These are phyloP conservation scores for Albugo candida DNA, from an alignment of 352 stramenopile species.

Conservation along the genomic window DNA sequence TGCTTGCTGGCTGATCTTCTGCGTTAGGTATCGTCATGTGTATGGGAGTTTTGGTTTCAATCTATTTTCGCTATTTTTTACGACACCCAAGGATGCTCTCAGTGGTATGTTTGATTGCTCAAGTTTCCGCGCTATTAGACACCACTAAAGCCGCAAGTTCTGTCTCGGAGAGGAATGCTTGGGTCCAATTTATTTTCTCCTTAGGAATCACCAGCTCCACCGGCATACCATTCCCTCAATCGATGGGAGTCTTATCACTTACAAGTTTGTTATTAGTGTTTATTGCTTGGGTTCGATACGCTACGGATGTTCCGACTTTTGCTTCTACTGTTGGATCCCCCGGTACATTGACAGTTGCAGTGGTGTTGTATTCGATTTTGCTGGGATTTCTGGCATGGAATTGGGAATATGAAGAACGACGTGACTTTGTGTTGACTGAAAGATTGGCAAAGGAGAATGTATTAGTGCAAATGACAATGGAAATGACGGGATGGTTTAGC, in stretches of 20 bases:
- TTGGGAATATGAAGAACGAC: slow-evolving; percentile 77
- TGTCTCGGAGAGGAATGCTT: slow-evolving; percentile 66
- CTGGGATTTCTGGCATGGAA: slow-evolving; percentile 70
- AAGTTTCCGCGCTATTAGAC: slow-evolving; percentile 53
- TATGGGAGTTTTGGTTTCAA: slow-evolving; percentile 51
- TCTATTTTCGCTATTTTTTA: slow-evolving; percentile 43
- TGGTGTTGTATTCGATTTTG: slow-evolving; percentile 59
- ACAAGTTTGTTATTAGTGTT: slow-evolving; percentile 63
- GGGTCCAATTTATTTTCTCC: slow-evolving; percentile 76
- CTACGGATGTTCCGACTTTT: background rate
- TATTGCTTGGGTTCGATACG: slow-evolving; percentile 43
- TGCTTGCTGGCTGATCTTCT: background rate
- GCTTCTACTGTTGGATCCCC: slow-evolving; percentile 31
- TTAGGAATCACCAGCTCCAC: slow-evolving; percentile 67
- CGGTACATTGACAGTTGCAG: slow-evolving; percentile 45
- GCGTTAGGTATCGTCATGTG: slow-evolving; percentile 34
- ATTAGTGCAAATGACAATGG: slow-evolving; percentile 78
- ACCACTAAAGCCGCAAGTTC: slow-evolving; percentile 48
- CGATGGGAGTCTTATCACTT: slow-evolving; percentile 22
- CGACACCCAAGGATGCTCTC: slow-evolving; percentile 22
- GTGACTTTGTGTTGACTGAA: slow-evolving; percentile 64
- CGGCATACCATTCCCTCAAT: slow-evolving; percentile 51
- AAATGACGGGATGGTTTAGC: slow-evolving; percentile 78
- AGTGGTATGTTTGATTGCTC: slow-evolving; percentile 44
- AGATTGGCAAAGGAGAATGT: slow-evolving; percentile 69